These are phyloP conservation scores for Ogataea allantospora DNA, from an alignment of 805 yeast genomes.

Conservation along the genomic window DNA sequence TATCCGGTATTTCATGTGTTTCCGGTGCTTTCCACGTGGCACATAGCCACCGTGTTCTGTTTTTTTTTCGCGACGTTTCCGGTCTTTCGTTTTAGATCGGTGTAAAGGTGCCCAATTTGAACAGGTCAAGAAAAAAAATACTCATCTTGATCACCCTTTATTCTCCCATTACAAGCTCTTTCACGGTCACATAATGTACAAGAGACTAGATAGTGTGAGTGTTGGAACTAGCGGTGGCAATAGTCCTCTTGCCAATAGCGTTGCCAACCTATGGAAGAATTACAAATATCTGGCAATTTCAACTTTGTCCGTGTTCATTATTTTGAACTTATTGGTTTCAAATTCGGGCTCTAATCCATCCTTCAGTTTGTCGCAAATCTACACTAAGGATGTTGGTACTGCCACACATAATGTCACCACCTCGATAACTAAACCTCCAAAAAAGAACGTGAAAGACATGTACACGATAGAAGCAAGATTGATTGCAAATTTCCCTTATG, in stretches of 20 bases:
- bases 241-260: slow-evolving; percentile 6
- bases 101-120: slow-evolving; percentile 6
- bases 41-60: slow-evolving; percentile 6
- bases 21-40: slow-evolving; percentile 5
- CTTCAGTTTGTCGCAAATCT: slow-evolving; percentile 18
- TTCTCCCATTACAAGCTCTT: neutral
- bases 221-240: slow-evolving; percentile 7
- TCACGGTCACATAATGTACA: slow-evolving; percentile 13
- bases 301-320: slow-evolving; percentile 20
- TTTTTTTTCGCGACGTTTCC: slow-evolving; percentile 8
- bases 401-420: slow-evolving; percentile 15
- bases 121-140: slow-evolving; percentile 12
- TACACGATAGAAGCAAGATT: slow-evolving; percentile 31
- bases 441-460: slow-evolving; percentile 30
- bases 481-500: slow-evolving; percentile 31
- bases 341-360: slow-evolving; percentile 13
- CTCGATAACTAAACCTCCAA: slow-evolving; percentile 19
- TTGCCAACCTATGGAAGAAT: slow-evolving; percentile 20
- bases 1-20: too few relatives aligned
- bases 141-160: neutral
- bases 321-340: slow-evolving; percentile 22
- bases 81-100: slow-evolving; percentile 2
- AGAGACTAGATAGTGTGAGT: slow-evolving; percentile 19
- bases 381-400: slow-evolving; percentile 21
- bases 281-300: slow-evolving; percentile 25